Conservation (phyloP, 495 filamentous ascomycete genomes). For the Aspergillus heteromorphus region DNA sequence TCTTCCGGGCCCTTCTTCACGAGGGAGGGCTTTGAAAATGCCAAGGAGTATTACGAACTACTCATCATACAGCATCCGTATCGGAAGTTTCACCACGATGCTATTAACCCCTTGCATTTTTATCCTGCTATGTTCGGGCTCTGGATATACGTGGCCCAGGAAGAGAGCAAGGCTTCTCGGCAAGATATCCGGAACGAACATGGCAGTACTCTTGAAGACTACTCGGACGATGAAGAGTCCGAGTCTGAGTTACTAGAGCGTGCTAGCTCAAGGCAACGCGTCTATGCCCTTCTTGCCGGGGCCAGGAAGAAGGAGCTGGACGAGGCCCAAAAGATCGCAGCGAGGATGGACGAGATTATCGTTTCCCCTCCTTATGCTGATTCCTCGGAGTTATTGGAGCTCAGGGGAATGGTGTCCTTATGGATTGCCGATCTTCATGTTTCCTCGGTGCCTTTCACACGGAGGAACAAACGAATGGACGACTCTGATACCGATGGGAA, state of each 20-base stretch:
- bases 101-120: constrained; percentile 50
- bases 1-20: constrained; percentile 31
- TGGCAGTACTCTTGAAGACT: constrained; percentile 18
- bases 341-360: constrained; percentile 59
- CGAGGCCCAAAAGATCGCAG: constrained; percentile 51
- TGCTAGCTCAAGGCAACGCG: constrained; percentile 11
- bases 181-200: constrained; percentile 17
- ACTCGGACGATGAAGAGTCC: constrained; percentile 29
- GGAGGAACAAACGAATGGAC: constrained; percentile 7
- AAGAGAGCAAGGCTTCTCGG: constrained; percentile 37
- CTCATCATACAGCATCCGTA: constrained; percentile 63
- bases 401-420: constrained; percentile 61
- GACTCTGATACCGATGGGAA: constrained; percentile 17
- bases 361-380: constrained; percentile 59
- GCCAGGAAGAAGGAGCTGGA: constrained; percentile 32
- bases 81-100: constrained; percentile 38
- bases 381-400: constrained; percentile 49
- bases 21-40: constrained; percentile 48
- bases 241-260: constrained; percentile 13
- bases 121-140: constrained; percentile 64
- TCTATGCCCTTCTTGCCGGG: constrained; percentile 17
- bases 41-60: constrained; percentile 59
- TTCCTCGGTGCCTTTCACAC: constrained; percentile 20
- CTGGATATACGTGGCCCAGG: constrained; percentile 58
- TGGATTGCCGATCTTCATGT: constrained; percentile 61